These are phyloP conservation scores for Pseudogymnoascus sp. DNA, from an alignment of 2,329 filamentous ascomycete genomes.

Conservation along the genomic window DNA sequence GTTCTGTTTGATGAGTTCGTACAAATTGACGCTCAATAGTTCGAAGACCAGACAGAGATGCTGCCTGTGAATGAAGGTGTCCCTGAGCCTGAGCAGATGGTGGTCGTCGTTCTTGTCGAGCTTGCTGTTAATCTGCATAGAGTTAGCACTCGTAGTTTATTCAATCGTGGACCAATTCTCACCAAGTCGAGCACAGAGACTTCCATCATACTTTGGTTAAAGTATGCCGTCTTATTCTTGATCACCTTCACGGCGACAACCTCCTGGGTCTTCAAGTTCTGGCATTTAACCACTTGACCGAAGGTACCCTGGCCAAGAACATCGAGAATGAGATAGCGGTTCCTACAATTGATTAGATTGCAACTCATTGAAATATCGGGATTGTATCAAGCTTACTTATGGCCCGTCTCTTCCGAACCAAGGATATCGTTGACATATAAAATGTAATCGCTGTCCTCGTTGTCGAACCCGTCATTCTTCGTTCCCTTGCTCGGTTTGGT, in stretches of 20 bases:
- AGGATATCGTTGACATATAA: conserved; percentile 98
- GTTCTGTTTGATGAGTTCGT: conserved; percentile 99
- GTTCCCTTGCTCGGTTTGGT: conserved; percentile 98
- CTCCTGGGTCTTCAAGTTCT: conserved; percentile 96
- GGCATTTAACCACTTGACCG: conserved; percentile 97
- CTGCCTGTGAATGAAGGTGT: conserved; percentile 96
- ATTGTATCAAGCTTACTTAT: conserved; percentile 62
- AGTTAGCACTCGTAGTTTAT: conserved; percentile 25
- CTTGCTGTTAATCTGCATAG: conserved; percentile 78
- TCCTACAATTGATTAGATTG: conserved; percentile 46
- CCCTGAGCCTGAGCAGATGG: conserved; percentile 86
- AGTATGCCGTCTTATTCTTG: conserved; percentile 98
- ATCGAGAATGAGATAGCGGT: conserved; percentile 93
- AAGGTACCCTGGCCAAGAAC: conserved; percentile 97
- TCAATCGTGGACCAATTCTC: conserved; percentile 30
- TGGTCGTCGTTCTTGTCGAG: conserved; percentile 99
- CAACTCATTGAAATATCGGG: conserved; percentile 12
- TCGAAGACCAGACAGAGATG: conserved; percentile 97
- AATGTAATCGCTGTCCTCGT: conserved; percentile 98
- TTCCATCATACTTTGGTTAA: conserved; percentile 99
- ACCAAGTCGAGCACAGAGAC: conserved; percentile 95
- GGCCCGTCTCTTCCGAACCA: conserved; percentile 93
- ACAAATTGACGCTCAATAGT: conserved; percentile 91
- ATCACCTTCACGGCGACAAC: conserved; percentile 98
- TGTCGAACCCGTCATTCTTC: conserved; percentile 98